These are phyloP conservation scores for Zymoseptoria crescenta DNA, from an alignment of 2,329 filamentous ascomycete genomes.

Conservation along the genomic window DNA sequence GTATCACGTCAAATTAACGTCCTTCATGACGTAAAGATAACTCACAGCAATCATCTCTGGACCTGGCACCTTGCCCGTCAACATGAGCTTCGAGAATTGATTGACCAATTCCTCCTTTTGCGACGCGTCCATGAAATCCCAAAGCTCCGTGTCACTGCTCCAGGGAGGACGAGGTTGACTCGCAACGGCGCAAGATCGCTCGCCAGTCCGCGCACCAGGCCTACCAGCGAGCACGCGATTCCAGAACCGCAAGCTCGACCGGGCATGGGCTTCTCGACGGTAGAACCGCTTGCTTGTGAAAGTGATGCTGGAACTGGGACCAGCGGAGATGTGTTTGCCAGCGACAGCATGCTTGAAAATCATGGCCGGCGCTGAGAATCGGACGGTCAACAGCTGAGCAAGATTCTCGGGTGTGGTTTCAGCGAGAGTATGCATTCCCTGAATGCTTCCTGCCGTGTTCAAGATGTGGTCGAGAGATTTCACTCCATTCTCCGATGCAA, in stretches of 20 bases:
- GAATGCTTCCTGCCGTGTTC: conserved; percentile 43
- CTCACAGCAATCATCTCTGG: conserved; percentile 38
- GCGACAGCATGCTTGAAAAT: conserved; percentile 38
- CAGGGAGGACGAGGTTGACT: conserved; percentile 52
- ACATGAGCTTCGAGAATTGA: conserved; percentile 11
- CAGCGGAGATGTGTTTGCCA: conserved; percentile 32
- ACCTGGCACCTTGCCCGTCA: conserved; percentile 28
- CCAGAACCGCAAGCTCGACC: conserved; percentile 42
- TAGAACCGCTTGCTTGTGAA: conserved; percentile 45
- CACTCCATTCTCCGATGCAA: conserved; percentile 19
- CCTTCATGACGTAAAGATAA: conserved; percentile 42
- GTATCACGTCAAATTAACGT: conserved; percentile 37
- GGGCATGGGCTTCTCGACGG: conserved; percentile 40
- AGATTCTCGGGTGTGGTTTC: conserved; percentile 8
- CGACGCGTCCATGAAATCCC: background rate
- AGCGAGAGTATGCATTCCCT: conserved; percentile 4
- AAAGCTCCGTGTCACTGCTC: conserved; percentile 37
- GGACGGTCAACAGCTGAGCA: conserved; percentile 34
- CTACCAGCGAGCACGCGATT: conserved; percentile 40
- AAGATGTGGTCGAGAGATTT: conserved; percentile 45
- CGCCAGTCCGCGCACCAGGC: conserved; percentile 47
- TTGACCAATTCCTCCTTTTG: background rate
- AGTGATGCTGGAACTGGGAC: conserved; percentile 40
- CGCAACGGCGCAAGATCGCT: conserved; percentile 53
- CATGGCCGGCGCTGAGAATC: conserved; percentile 40